These are phyloP conservation scores for Chloromonas sp. DNA, from an alignment of 163 green algal genomes.

Conservation along the genomic window DNA sequence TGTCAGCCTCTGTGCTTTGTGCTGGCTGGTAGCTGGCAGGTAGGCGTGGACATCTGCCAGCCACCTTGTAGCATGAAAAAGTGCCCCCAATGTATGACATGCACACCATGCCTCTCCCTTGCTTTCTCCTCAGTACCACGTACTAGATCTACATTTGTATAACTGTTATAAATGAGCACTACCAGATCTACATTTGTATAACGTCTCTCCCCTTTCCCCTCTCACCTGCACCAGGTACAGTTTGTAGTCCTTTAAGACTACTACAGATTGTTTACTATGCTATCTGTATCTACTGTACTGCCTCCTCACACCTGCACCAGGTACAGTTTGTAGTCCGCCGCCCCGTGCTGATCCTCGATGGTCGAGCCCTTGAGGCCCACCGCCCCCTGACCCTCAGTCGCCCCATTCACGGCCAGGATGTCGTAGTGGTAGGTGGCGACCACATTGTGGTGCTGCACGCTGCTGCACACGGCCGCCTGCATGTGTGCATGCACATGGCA, in stretches of 20 bases:
- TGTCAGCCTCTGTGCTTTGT: no score
- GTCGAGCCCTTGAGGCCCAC: conserved; percentile 4
- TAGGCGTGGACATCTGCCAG: no score
- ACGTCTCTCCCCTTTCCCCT: not conserved
- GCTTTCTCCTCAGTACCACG: no score
- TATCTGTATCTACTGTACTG: not conserved
- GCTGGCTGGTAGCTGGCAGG: no score
- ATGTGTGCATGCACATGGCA: not conserved
- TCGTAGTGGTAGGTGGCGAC: conserved; percentile 30
- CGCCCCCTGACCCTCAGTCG: not conserved
- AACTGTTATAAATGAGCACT: no score
- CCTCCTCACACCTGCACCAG: conserved; percentile 18
- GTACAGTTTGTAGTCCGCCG: conserved; percentile 24
- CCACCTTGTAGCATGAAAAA: no score
- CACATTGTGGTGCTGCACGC: conserved; percentile 24
- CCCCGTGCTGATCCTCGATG: conserved; percentile 3
- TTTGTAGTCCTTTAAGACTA: conserved; percentile 11
- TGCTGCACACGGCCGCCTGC: conserved; percentile 16
- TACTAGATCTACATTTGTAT: no score
- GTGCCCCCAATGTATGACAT: no score
- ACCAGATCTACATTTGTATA: no score
- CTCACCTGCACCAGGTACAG: conserved; percentile 26
- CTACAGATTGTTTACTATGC: no score
- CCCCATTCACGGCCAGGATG: conserved; percentile 1
- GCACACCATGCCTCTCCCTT: no score